A percentile compares a stretch with the other conserved stretches of the same genome.
Conservation (phyloP, 768 basidiomycete genomes). For the Tephrocybe sp. region DNA sequence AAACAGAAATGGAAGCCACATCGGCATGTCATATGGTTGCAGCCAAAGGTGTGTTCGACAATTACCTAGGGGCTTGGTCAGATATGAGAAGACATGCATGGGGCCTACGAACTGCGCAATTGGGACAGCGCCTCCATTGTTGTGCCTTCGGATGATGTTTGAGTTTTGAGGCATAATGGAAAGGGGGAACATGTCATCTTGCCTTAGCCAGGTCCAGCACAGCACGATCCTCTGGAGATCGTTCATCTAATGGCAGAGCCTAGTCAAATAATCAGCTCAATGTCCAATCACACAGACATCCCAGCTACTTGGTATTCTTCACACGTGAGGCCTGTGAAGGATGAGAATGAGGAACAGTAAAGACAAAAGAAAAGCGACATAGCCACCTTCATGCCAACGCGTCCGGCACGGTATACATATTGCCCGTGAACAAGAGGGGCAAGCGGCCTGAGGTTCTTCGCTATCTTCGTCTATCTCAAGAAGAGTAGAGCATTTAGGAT, state of each 20-base stretch:
- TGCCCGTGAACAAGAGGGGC: conserved; percentile 29
- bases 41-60: conserved; percentile 28
- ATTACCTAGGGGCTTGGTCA: conserved; percentile 17
- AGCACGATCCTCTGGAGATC: conserved; percentile 36
- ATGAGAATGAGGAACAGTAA: not conserved
- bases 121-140: conserved; percentile 39
- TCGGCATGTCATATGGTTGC: conserved; percentile 40
- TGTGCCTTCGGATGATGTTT: conserved; percentile 23
- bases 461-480: conserved; percentile 32
- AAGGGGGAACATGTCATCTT: not conserved
- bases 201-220: conserved; percentile 33
- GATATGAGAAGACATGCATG: not conserved
- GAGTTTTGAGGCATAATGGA: not conserved
- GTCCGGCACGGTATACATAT: conserved; percentile 35
- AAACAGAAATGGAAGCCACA: conserved; percentile 42
- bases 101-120: conserved; percentile 19
- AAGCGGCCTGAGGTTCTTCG: conserved; percentile 30
- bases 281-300: not conserved
- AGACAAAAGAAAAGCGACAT: not conserved
- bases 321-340: conserved; percentile 5
- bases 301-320: conserved; percentile 16
- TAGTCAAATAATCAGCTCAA: conserved; percentile 7
- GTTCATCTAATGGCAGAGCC: conserved; percentile 34
- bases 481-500: conserved; percentile 33
- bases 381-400: conserved; percentile 31